Base-by-base conservation (phyloP, 169 alveolate genomes). In the Babesia bovis region DNA sequence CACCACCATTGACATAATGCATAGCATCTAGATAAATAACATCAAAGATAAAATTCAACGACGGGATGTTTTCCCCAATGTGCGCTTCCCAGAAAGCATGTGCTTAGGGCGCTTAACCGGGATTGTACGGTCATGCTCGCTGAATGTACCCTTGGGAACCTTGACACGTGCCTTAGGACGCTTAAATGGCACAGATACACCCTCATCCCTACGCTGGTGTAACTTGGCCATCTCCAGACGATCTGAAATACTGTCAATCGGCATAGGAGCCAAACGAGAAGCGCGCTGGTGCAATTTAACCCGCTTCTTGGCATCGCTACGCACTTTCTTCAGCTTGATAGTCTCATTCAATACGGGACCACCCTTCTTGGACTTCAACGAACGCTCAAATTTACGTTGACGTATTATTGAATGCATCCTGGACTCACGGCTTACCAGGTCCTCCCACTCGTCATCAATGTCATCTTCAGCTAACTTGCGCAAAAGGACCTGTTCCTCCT, bases 61-160 rank as follows among this genome's bases (percentile, higher is more conserved):
- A 56, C 97, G 75, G 68, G 95, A 94, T 17, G 97, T 90, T 82
- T 92, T 94, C 33, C 98, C 98, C 84, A 92, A 85, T 33, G 96
- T 94, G 84, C 98, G 94, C 85, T 98, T 98, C 23, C 99, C 99
- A 35, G 98, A 85, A 88, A 88, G 94, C 82, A 97, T 84, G 84
- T 97, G 99, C 90, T 95, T 95, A 30, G 98, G 98, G 88, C 79
- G 90, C 69, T 90, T 94, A 35, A 90, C 82, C 6, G 91, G 90
- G 42, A 96, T 90, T 44, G 92, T 86, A 61, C 98, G 84, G 76
- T 95, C 98, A 47, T 94, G 95, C 66, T 95, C 97, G 49, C 97
- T 97, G 59, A 84, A 89, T 45, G 82, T 89, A 47, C 93, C 96
- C 84, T 90, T 83, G 47, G 90, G 83, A 56, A 89, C 75, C 76